Conservation (phyloP, 176 grass and related monocot genomes). For the Melocanna baccifera region DNA sequence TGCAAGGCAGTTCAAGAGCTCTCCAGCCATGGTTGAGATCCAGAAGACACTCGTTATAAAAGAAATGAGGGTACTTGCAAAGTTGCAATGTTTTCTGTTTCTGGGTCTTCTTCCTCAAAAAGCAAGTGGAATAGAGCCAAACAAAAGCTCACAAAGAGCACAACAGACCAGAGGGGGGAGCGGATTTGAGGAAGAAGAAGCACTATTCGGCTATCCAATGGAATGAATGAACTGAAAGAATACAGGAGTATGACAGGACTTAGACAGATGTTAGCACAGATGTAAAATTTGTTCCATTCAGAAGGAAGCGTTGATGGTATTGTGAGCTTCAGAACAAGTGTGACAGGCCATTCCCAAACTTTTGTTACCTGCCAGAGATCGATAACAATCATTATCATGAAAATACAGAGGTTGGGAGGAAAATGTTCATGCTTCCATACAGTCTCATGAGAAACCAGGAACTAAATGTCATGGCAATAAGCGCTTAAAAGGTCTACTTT, state of each 20-base stretch:
- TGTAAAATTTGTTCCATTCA: conserved; percentile 62
- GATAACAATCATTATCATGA: conserved; percentile 8
- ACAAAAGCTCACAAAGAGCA: conserved; percentile 61
- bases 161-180: conserved; percentile 70
- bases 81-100: conserved; percentile 40
- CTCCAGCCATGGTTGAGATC: conserved; percentile 92
- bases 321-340: conserved; percentile 76
- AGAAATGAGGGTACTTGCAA: conserved; percentile 54
- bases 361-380: conserved; percentile 49
- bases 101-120: conserved; percentile 58
- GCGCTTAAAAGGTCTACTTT: background rate
- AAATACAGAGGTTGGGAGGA: conserved; percentile 14
- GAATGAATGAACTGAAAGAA: conserved; percentile 71
- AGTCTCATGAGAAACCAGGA: conserved; percentile 10
- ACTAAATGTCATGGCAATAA: background rate
- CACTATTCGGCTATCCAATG: conserved; percentile 71
- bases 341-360: conserved; percentile 74
- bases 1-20: conserved; percentile 85
- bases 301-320: conserved; percentile 70
- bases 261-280: conserved; percentile 65
- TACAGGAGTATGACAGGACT: conserved; percentile 81
- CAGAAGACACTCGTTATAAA: conserved; percentile 92
- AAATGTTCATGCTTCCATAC: background rate
- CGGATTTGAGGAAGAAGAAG: conserved; percentile 68
- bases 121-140: conserved; percentile 66